Evolutionary conservation across 352 stramenopile species (phyloP), one percentile per base, ranked within the genome.

Genomic region (Phytopythium ostracodes): DNA sequence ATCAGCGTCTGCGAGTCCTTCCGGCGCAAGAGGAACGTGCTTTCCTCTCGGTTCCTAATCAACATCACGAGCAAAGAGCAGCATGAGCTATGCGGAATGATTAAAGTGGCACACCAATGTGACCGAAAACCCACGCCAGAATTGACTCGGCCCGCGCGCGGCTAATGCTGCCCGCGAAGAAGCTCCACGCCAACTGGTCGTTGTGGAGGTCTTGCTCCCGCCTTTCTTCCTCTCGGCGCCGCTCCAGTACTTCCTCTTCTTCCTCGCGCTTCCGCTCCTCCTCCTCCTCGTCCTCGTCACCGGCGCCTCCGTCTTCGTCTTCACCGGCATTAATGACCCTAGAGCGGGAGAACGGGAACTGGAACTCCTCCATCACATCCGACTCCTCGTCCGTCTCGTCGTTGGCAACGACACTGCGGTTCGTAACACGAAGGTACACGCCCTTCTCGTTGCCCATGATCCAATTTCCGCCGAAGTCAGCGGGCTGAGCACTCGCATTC

Each of bases 1-100:
- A 95, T 76, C 25, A 95, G 61, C 42, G 86, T 95, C 53, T 86
- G 81, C 1, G 84, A 77, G 62, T 95, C 84, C 51, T 95, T 95
- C 24, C 86, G 80, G 14, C 86, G 84, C 56, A 95, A 58, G 31
- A 95, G 60, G 47, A 95, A 95, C 10, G 84, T 89, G 9, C 86
- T 84, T 79, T 77, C 68, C 27, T 88, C 84, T 43, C 83, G 84
- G 44, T 72, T 73, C 56, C 72, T 79, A 33, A 22, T 1, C 20
- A 22, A 52, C 11, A 17, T 50, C 66, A 61, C 70, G 79, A 46
- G 0, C 47, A 65, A 43, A 61, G 5, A 44, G 1, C 56, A 27
- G 25, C 6, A 35, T 6, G 24, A 6, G n/a, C 7, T 56, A 9
- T n/a, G n/a, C n/a, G n/a, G n/a, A 56, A 27, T 24, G 20, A 49